A percentile compares a stretch with the other conserved stretches of the same genome.
Conservation (phyloP, 768 basidiomycete species). For the Tylopilus plumbeoviolaceoides region DNA sequence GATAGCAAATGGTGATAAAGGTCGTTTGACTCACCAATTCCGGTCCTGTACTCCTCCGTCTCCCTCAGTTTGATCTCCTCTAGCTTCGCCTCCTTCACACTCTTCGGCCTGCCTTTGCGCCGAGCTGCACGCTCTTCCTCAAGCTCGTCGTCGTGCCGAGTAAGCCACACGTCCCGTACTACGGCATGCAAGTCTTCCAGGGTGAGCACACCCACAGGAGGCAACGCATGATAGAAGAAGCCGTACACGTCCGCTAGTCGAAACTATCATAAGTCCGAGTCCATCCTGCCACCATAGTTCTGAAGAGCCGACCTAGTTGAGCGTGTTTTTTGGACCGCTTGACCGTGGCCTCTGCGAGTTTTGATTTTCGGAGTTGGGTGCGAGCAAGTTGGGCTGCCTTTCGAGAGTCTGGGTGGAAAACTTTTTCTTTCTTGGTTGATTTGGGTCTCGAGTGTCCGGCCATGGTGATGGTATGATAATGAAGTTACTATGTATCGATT, state of each 20-base stretch:
- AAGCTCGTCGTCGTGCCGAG: conserved; percentile 64
- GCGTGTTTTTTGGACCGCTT: conserved; percentile 57
- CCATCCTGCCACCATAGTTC: background rate
- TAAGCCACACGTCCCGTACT: conserved; percentile 65
- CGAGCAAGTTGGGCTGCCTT: conserved; percentile 76
- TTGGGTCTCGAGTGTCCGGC: conserved; percentile 18
- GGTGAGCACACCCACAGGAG: conserved; percentile 51
- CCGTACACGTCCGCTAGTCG: conserved; percentile 61
- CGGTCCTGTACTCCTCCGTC: conserved; percentile 70
- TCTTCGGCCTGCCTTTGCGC: conserved; percentile 75
- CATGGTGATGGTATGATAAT: background rate
- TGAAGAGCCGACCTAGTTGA: conserved; percentile 40
- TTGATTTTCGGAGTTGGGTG: conserved; percentile 63
- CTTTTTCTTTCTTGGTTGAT: conserved; percentile 61
- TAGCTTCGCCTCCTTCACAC: conserved; percentile 57
- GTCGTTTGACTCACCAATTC: conserved; percentile 55
- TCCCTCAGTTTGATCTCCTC: conserved; percentile 71
- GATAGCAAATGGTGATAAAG: background rate
- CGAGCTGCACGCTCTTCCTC: conserved; percentile 56
- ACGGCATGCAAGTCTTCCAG: conserved; percentile 65
- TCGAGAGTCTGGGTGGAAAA: conserved; percentile 79
- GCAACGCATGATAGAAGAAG: conserved; percentile 74
- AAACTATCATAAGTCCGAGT: background rate
- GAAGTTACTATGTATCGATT: too few relatives aligned
- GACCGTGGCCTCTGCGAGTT: conserved; percentile 51